Evolutionary conservation across 345 rosid species (phyloP).

Genomic region (Salix caprea): DNA sequence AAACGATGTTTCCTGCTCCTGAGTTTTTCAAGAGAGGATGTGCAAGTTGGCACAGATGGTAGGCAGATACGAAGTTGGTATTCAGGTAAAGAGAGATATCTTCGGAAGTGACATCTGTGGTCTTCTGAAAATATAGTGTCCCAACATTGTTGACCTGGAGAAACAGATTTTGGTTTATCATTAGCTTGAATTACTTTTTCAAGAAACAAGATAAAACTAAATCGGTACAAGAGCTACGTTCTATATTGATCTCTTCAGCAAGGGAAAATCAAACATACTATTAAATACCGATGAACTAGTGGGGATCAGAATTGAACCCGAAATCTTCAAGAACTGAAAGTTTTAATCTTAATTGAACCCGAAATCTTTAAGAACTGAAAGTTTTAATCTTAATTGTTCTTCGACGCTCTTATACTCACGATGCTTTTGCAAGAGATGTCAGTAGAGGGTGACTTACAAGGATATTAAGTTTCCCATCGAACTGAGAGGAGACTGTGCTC

Average conservation of each 20-base stretch:
- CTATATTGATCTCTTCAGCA: neutral
- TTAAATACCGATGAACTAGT: neutral
- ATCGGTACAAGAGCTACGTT: neutral
- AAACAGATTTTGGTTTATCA: neutral
- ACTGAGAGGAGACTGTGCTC: conserved; percentile 9
- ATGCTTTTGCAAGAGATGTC: neutral
- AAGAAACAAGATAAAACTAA: neutral
- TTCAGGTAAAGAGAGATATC: conserved; percentile 4
- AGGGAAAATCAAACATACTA: too few relatives aligned
- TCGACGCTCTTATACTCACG: neutral
- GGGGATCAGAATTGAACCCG: neutral
- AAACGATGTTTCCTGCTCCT: conserved; percentile 19
- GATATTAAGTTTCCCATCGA: conserved; percentile 16
- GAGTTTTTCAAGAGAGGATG: conserved; percentile 20
- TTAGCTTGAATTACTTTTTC: neutral
- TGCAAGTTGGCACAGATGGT: conserved; percentile 17
- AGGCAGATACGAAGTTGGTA: conserved; percentile 17
- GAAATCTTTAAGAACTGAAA: neutral
- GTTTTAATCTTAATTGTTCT: neutral
- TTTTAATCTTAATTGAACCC: neutral
- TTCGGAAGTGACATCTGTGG: conserved; percentile 3
- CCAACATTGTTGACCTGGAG: conserved; percentile 27
- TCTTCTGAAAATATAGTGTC: neutral
- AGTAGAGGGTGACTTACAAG: conserved; percentile 11
- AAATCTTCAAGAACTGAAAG: too few relatives aligned